These are phyloP conservation scores for Dothideomycetidae sp. DNA, from an alignment of 2,329 filamentous ascomycete genomes.

Conservation along the genomic window DNA sequence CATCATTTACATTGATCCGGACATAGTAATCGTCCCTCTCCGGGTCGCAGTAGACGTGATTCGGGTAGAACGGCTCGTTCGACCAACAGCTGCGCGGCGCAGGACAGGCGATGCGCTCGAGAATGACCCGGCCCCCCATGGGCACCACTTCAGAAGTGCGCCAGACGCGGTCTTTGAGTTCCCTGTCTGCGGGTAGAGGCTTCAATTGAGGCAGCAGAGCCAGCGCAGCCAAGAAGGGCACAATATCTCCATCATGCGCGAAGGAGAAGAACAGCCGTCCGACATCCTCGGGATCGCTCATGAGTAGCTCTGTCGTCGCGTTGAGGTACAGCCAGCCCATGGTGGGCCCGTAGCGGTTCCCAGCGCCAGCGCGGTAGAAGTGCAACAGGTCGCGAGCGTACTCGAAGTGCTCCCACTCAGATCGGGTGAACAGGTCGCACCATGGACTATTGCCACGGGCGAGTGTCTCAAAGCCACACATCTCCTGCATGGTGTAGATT, in stretches of 20 bases:
- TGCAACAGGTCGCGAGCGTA: constrained; percentile 45
- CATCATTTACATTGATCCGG: constrained; percentile 44
- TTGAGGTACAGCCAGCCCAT: constrained; percentile 48
- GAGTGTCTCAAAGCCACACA: constrained; percentile 46
- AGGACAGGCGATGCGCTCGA: constrained; percentile 38
- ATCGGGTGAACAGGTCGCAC: constrained; percentile 41
- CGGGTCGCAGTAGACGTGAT: constrained; percentile 18
- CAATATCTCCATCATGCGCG: constrained; percentile 45
- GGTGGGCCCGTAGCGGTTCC: constrained; percentile 37
- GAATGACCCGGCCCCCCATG: constrained; percentile 42
- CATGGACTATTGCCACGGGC: constrained; percentile 40
- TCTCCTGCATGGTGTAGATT: constrained; percentile 46
- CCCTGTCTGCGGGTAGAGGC: constrained; percentile 34
- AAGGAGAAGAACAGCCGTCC: constrained; percentile 44
- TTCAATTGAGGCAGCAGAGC: constrained; percentile 33
- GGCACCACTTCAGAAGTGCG: constrained; percentile 41
- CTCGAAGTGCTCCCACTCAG: constrained; percentile 42
- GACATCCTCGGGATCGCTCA: constrained; percentile 26
- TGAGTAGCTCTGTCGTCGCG: constrained; percentile 37
- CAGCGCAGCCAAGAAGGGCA: constrained; percentile 39
- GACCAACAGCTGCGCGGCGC: constrained; percentile 14
- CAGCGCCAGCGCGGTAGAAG: constrained; percentile 45
- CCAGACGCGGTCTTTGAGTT: constrained; percentile 35
- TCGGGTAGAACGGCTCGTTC: constrained; percentile 18
- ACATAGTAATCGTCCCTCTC: constrained; percentile 27